Conservation (phyloP, 345 rosid species). For the Arabidopsis thaliana region DNA sequence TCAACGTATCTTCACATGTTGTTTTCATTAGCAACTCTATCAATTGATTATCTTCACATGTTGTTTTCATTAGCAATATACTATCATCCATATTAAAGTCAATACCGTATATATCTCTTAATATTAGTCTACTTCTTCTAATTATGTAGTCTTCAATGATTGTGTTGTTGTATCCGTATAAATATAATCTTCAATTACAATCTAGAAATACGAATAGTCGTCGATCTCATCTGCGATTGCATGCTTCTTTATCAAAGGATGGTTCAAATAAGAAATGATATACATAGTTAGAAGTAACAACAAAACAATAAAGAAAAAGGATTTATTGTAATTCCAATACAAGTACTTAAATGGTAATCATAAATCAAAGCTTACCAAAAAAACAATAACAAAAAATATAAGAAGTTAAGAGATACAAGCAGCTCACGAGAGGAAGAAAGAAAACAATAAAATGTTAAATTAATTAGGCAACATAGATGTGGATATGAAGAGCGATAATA, state of each 20-base stretch:
- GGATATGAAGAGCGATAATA: constrained; percentile 55
- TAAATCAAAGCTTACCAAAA: constrained; percentile 24
- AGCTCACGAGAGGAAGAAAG: not conserved
- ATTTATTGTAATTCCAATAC: constrained; percentile 1
- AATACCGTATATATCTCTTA: not conserved
- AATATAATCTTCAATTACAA: not conserved
- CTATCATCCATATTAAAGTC: constrained; percentile 21
- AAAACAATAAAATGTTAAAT: not conserved
- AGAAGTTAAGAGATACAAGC: not conserved
- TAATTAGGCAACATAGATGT: constrained; percentile 50
- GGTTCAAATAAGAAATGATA: constrained; percentile 16
- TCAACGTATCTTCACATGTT: not conserved
- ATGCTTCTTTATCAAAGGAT: not conserved
- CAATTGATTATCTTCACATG: too few species aligned
- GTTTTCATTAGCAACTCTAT: constrained; percentile 14
- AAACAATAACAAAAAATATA: constrained; percentile 9
- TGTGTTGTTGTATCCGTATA: not conserved
- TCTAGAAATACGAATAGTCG: not conserved
- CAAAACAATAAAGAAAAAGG: not conserved
- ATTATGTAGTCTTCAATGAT: not conserved
- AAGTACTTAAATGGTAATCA: constrained; percentile 7
- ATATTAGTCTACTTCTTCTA: not conserved
- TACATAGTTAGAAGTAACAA: not conserved
- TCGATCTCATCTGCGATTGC: constrained; percentile 7
- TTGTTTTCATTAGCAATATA: too few species aligned